Evolutionary conservation across 2,329 filamentous ascomycete genomes (phyloP).

Genomic region (Rhynchosporium secalis): DNA sequence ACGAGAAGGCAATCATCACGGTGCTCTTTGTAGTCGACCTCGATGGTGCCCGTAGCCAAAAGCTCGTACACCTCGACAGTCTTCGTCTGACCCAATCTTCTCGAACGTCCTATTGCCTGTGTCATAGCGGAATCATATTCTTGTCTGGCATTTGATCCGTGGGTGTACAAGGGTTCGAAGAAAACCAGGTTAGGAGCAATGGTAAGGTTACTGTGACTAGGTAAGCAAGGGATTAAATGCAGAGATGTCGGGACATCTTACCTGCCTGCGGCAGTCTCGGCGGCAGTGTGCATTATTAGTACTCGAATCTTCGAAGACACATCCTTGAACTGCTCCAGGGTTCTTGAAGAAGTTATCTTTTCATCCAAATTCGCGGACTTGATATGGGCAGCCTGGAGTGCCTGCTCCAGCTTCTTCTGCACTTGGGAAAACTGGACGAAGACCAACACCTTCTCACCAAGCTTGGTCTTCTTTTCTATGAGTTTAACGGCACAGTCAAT

Average conservation of each 20-base stretch:
- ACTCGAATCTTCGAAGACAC: conserved; percentile 43
- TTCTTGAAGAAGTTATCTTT: conserved; percentile 36
- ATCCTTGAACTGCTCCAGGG: conserved; percentile 45
- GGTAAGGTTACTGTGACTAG: conserved; percentile 54
- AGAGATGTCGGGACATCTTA: conserved; percentile 42
- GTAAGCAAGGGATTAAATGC: neutral
- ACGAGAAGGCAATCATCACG: conserved; percentile 8
- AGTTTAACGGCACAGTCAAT: conserved; percentile 48
- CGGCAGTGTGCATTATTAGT: conserved; percentile 56
- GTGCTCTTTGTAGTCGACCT: conserved; percentile 25
- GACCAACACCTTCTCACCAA: conserved; percentile 52
- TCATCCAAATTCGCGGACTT: conserved; percentile 42
- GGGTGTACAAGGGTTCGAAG: conserved; percentile 53
- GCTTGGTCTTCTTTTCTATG: conserved; percentile 40
- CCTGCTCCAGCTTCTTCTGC: conserved; percentile 41
- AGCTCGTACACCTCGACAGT: conserved; percentile 54
- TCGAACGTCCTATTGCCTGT: conserved; percentile 62
- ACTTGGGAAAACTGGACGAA: conserved; percentile 55
- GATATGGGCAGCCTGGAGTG: conserved; percentile 40
- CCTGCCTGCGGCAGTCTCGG: conserved; percentile 60
- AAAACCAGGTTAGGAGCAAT: conserved; percentile 67
- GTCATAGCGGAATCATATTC: conserved; percentile 59
- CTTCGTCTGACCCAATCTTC: conserved; percentile 58
- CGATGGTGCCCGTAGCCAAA: conserved; percentile 28
- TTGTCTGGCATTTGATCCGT: conserved; percentile 45